Evolutionary conservation across 495 filamentous ascomycete species (phyloP), one percentile per base, ranked within the genome.

Genomic region (Lasiosphaeriaceae sp.): DNA sequence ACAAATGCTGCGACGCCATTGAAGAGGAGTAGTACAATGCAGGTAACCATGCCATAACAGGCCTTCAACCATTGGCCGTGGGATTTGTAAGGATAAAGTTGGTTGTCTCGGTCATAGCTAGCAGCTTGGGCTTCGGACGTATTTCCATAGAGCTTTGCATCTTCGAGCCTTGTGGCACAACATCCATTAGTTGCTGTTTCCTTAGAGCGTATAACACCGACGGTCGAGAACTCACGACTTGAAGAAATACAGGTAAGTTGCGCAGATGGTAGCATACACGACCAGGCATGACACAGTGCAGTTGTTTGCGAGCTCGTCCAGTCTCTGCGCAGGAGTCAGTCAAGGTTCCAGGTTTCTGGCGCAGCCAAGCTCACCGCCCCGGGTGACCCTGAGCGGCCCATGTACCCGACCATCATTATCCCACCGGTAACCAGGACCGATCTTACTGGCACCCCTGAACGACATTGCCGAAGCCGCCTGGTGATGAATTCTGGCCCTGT

Each of bases 361-460:
- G 22, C 47, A n/a, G 22, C 2, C 1, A 52, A 17, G 17, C 20
- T 19, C 29, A 75, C 74, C 48, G 65, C 59, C 0, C 70, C 66
- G 17, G 73, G 66, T 14, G 63, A 60, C 16, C 66, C 70, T 16
- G 69, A 73, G 0, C 74, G 58, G 3, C 71, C 71, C 60, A 83
- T 70, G 56, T 77, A 83, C 2, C 77, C 71, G 1, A 85, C 52
- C 20, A 80, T 63, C 37, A 79, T 77, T 48, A 73, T 47, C 0
- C 52, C 54, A 19, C 61, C 81, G 23, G 75, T 80, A 17, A 69
- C 68, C 11, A 79, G 58, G 1, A 85, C 77, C 21, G 80, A 76
- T 23, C 70, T 64, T 6, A 76, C 68, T 0, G 82, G 80, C 2
- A 85, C 78, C 11, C 82, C 82, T 7, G 66, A 70, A 23, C 70